Evolutionary conservation across 2,329 filamentous ascomycete species (phyloP), one percentile per base, ranked within the genome.

Genomic region (Fusarium scirpi): DNA sequence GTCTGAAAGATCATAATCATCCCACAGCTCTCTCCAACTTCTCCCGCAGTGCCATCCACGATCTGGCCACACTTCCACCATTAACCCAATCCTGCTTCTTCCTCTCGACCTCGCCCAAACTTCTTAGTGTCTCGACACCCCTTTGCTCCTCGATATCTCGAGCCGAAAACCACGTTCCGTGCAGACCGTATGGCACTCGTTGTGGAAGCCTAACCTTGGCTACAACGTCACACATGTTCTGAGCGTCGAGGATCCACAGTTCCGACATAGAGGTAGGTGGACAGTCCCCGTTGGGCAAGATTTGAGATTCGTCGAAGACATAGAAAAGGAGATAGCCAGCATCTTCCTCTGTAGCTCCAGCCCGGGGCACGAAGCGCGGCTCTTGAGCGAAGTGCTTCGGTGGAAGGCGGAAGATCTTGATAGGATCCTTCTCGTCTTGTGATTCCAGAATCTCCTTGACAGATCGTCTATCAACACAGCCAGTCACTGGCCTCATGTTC

Each of bases 291-390:
- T 78, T 59, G 3, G 78, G 74, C n/a, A 89, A 82, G 0, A 92
- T 80, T 74, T 92, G 90, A 3, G 83, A 82, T 71, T 92, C 91
- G 67, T 93, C 89, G 66, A 93, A 93, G 2, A 90, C 89, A 69
- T 91, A 92, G 47, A 88, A 90, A 7, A 93, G 79, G 1, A 92
- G 80, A 79, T 85, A 92, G 0, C 91, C 91, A 67, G 90, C 89
- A 70, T 92, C 90, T 75, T 93, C 91, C 1, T 71, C 76, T 1
- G 46, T 62, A 0, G 80, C 77, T 13, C 78, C 70, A 2, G 69
- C 46, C 2, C 85, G 79, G 6, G 89, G 80, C 7, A 93, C 85
- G 65, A 93, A 93, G 1, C 88, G 85, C 3, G 90, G 86, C 77
- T 92, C 91, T 74, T 92, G 90, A 1, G 89, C 89, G 65, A 84